phyloP scores from a whole-genome alignment of 495 filamentous ascomycete species.

The Penicillium roqueforti region DNA sequence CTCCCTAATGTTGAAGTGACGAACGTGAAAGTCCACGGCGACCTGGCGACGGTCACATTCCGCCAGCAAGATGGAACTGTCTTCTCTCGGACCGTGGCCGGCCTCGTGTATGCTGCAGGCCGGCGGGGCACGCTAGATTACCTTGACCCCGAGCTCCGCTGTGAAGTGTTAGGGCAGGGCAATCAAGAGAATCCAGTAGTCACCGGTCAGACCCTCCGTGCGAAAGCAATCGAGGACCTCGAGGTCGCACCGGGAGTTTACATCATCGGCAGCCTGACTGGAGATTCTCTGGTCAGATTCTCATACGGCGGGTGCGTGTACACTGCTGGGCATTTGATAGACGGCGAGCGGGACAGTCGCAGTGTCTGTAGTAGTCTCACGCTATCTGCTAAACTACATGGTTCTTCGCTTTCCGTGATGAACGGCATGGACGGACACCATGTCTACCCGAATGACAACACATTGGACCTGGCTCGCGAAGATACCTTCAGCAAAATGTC shows the following conservation, averaged over 20 bases:
- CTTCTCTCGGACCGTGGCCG: slow-evolving; percentile 43
- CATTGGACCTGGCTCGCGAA: slow-evolving; percentile 14
- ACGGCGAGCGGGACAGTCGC: slow-evolving; percentile 12
- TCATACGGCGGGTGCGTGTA: slow-evolving; percentile 59
- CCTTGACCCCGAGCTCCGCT: slow-evolving; percentile 45
- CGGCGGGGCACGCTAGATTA: slow-evolving; percentile 57
- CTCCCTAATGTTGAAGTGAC: slow-evolving; percentile 53
- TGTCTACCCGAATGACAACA: slow-evolving; percentile 19
- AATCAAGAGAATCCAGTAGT: slow-evolving; percentile 34
- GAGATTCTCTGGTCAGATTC: slow-evolving; percentile 62
- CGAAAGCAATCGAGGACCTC: slow-evolving; percentile 48
- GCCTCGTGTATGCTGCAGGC: slow-evolving; percentile 58
- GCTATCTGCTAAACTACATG: slow-evolving; percentile 17
- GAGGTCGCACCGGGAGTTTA: slow-evolving; percentile 55
- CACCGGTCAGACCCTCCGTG: slow-evolving; percentile 54
- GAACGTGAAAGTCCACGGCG: slow-evolving; percentile 32
- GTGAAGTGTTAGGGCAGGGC: slow-evolving; percentile 43
- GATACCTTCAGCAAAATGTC: slow-evolving; percentile 26
- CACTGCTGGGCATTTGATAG: slow-evolving; percentile 52
- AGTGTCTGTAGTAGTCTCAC: slow-evolving; percentile 17
- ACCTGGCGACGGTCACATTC: slow-evolving; percentile 43
- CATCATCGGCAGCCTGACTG: slow-evolving; percentile 59
- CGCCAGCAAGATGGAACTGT: slow-evolving; percentile 42
- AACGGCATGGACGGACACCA: slow-evolving; percentile 43
- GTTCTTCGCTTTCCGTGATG: slow-evolving; percentile 33